Percentiles rank a stretch among this genome's conserved stretches.
These are phyloP conservation scores for Rhizophlyctis rosea DNA, from an alignment of 192 early-diverging fungal species.

Conservation along the genomic window DNA sequence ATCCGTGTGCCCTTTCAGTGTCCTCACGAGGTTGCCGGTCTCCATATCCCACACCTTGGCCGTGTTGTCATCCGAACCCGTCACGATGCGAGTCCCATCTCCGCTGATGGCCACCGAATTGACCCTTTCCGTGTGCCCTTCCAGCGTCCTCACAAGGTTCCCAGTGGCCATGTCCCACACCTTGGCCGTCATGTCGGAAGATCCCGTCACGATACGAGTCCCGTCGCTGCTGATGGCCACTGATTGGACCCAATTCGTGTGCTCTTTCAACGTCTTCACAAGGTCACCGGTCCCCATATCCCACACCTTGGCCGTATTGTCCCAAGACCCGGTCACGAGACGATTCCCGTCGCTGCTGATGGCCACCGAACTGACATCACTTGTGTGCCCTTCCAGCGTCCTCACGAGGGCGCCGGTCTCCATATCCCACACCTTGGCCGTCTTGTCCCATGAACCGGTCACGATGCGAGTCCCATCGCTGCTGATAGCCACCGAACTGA, in stretches of 20 bases:
- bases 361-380: constrained; percentile 35
- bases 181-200: constrained; percentile 80
- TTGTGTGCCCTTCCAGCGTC: constrained; percentile 46
- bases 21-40: constrained; percentile 63
- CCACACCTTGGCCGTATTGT: constrained; percentile 91
- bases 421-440: constrained; percentile 66
- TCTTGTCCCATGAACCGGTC: constrained; percentile 75
- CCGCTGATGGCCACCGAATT: constrained; percentile 75
- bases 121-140: constrained; percentile 71
- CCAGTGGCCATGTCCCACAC: constrained; percentile 89
- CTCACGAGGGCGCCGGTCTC: constrained; percentile 64
- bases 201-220: constrained; percentile 75
- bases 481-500: constrained; percentile 80
- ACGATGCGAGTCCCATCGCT: constrained; percentile 74
- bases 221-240: constrained; percentile 63
- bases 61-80: constrained; percentile 80
- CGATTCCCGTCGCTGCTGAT: constrained; percentile 9
- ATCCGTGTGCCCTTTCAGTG: constrained; percentile 69
- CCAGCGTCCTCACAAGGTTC: constrained; percentile 68
- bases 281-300: constrained; percentile 75
- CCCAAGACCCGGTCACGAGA: constrained; percentile 86
- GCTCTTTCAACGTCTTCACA: constrained; percentile 76
- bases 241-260: constrained; percentile 81
- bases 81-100: constrained; percentile 83
- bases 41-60: constrained; percentile 76